phyloP scores from a whole-genome alignment of 2,329 filamentous ascomycete genomes.

The Emmonsia crescens region DNA sequence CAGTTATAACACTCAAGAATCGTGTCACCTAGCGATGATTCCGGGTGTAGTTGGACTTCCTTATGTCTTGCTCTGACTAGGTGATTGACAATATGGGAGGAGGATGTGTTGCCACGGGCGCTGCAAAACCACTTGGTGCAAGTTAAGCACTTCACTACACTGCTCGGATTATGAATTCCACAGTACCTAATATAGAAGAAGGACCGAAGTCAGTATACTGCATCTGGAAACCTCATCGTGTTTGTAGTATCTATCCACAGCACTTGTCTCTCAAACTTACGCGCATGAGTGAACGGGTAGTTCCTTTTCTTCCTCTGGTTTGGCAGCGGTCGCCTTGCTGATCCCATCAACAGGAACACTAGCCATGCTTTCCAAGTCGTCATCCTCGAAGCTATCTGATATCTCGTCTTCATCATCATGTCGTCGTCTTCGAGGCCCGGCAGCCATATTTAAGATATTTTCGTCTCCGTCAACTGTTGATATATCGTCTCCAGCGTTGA shows the following conservation, averaged over 20 bases:
- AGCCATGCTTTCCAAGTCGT: conserved; percentile 64
- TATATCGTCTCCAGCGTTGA: conserved; percentile 76
- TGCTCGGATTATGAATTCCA: conserved; percentile 89
- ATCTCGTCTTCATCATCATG: conserved; percentile 85
- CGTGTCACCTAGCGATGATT: conserved; percentile 86
- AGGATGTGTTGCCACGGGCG: conserved; percentile 89
- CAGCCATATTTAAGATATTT: conserved; percentile 60
- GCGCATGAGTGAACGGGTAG: conserved; percentile 92
- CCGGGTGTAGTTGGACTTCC: conserved; percentile 92
- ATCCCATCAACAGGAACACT: conserved; percentile 71
- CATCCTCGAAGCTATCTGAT: conserved; percentile 71
- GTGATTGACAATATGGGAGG: conserved; percentile 97
- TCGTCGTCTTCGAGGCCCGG: conserved; percentile 50
- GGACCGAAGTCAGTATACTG: conserved; percentile 7
- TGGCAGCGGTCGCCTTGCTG: conserved; percentile 45
- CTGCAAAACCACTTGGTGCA: conserved; percentile 99
- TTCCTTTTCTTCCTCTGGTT: conserved; percentile 73
- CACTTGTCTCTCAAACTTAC: conserved; percentile 44
- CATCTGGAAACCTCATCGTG: conserved; percentile 9
- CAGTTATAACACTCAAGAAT: conserved; percentile 98
- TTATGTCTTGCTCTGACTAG: conserved; percentile 95
- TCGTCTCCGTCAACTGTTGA: conserved; percentile 67
- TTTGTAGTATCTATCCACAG: not conserved
- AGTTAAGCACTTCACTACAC: conserved; percentile 88
- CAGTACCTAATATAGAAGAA: conserved; percentile 57